Conservation (phyloP, 1,284 basidiomycete species). For the Apiotrichum porosum region DNA sequence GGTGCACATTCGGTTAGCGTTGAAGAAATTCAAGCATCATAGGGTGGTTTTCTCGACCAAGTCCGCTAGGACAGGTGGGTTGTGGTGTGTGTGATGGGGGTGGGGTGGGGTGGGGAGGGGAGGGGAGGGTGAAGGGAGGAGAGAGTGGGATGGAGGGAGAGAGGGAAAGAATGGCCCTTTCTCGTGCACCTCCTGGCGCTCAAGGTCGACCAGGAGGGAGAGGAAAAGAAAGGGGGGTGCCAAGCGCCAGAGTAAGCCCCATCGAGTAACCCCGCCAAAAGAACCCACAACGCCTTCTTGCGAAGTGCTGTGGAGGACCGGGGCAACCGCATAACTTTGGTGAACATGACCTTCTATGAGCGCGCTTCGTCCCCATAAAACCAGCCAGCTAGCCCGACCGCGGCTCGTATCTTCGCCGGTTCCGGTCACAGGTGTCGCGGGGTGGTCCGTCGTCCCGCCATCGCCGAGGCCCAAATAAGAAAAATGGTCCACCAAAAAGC, state of each 20-base stretch:
- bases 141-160: constrained; percentile 1
- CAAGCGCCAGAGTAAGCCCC: constrained; percentile 49
- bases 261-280: constrained; percentile 39
- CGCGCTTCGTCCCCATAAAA: constrained; percentile 11
- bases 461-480: background rate
- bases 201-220: constrained; percentile 9
- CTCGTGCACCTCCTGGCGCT: constrained; percentile 4
- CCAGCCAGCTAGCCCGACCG: background rate
- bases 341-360: constrained; percentile 41
- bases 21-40: constrained; percentile 50
- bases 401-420: constrained; percentile 46
- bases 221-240: constrained; percentile 11
- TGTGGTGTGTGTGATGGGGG: background rate
- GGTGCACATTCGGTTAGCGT: constrained; percentile 37
- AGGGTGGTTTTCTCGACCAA: constrained; percentile 14
- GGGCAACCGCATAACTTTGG: constrained; percentile 48
- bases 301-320: too few relatives aligned
- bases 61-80: background rate
- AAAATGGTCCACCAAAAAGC: too few relatives aligned
- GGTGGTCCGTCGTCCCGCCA: too few relatives aligned
- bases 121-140: background rate
- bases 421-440: background rate
- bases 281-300: too few relatives aligned
- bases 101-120: background rate
- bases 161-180: constrained; percentile 6